Conservation (phyloP, 768 basidiomycete species). For the Serendipita sp. region DNA sequence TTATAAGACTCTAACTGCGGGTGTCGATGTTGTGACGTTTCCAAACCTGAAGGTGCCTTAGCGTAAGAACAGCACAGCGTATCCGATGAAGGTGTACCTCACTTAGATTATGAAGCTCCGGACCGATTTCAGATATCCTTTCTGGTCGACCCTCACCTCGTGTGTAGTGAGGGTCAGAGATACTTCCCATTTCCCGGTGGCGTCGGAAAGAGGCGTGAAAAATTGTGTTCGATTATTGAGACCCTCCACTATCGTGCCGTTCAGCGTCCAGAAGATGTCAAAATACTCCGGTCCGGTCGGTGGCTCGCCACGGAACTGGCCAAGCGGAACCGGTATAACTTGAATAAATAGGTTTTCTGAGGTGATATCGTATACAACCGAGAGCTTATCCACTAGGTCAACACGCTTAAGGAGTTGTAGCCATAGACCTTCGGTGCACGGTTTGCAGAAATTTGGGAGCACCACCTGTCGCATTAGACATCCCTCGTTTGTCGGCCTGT, state of each 20-base stretch:
- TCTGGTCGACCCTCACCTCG: conserved; percentile 29
- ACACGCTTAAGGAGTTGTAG: conserved; percentile 41
- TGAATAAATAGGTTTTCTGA: conserved; percentile 24
- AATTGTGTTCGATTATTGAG: conserved; percentile 38
- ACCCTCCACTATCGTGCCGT: conserved; percentile 27
- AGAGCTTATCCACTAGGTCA: conserved; percentile 42
- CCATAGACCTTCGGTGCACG: conserved; percentile 64
- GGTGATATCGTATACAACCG: background rate
- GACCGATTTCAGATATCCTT: background rate
- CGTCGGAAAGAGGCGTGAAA: conserved; percentile 14
- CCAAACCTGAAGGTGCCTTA: no score
- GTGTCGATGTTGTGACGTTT: no score
- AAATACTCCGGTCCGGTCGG: conserved; percentile 16
- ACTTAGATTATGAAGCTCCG: no score
- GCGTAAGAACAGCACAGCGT: no score
- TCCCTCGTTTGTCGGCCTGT: conserved; percentile 69
- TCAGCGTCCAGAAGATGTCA: conserved; percentile 37
- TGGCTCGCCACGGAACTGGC: conserved; percentile 30
- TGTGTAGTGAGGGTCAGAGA: conserved; percentile 37
- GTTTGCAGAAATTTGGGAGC: conserved; percentile 56
- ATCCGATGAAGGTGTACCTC: no score
- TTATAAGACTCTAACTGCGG: no score
- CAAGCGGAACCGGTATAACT: conserved; percentile 44
- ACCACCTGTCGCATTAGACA: conserved; percentile 68
- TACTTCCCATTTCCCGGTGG: conserved; percentile 30